phyloP scores from a whole-genome alignment of 805 yeast genomes.

The Wickerhamomyces hampshirensis region DNA sequence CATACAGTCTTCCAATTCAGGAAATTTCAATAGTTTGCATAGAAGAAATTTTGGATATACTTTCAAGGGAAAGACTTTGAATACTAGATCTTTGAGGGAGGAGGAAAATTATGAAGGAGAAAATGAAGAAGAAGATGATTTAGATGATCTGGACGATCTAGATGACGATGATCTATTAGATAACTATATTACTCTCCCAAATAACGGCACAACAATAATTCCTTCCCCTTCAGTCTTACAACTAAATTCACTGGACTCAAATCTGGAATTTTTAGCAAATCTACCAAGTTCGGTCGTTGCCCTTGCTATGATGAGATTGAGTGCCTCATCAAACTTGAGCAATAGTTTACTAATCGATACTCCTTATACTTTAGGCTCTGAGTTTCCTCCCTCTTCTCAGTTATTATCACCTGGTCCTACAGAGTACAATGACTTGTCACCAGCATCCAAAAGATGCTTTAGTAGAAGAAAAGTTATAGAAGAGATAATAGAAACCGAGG shows the following conservation, averaged over 20 bases:
- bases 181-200: not conserved
- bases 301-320: not conserved
- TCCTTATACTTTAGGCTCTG: constrained; percentile 4
- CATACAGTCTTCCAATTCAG: not conserved
- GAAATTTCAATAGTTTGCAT: not conserved
- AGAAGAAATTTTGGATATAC: not conserved
- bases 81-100: no score
- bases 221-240: no score
- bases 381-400: constrained; percentile 17
- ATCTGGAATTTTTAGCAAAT: not conserved
- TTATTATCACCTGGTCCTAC: constrained; percentile 16
- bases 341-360: no score
- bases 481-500: constrained; percentile 47
- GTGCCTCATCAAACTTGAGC: not conserved
- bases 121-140: not conserved
- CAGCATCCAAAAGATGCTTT: constrained; percentile 12
- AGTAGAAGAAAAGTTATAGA: constrained; percentile 31
- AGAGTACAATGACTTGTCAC: constrained; percentile 12
- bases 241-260: no score
- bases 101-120: no score
- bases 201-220: no score
- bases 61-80: no score
- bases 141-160: no score
- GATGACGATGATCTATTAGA: not conserved
- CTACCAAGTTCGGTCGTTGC: not conserved